Conservation (phyloP, 768 basidiomycete species). For the Agaricus subrufescens region DNA sequence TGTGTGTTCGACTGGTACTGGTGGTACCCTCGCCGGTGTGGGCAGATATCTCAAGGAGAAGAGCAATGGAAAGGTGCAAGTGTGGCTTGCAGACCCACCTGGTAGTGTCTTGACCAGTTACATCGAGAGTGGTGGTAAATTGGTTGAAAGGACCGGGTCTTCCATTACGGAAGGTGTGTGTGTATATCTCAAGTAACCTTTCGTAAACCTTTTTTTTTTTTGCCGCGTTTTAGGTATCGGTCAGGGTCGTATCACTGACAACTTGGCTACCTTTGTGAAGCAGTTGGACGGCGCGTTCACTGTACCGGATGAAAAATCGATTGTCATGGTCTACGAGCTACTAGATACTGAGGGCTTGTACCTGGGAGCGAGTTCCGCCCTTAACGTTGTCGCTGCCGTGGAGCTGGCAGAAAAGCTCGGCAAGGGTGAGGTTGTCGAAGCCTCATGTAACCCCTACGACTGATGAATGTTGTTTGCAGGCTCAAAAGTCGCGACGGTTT, state of each 20-base stretch:
- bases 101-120: slow-evolving; percentile 89
- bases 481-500: slow-evolving; percentile 79
- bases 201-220: not conserved
- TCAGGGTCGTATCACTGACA: slow-evolving; percentile 92
- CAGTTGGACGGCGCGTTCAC: slow-evolving; percentile 79
- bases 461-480: slow-evolving; percentile 35
- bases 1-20: slow-evolving; percentile 92
- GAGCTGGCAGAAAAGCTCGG: slow-evolving; percentile 85
- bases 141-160: slow-evolving; percentile 74
- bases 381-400: slow-evolving; percentile 92
- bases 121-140: slow-evolving; percentile 71
- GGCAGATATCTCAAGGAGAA: slow-evolving; percentile 83
- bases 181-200: slow-evolving; percentile 3
- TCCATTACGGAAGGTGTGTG: slow-evolving; percentile 84
- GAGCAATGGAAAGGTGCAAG: slow-evolving; percentile 71
- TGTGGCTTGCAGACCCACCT: slow-evolving; percentile 96
- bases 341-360: slow-evolving; percentile 92
- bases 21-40: slow-evolving; percentile 90
- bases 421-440: slow-evolving; percentile 49
- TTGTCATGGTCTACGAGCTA: slow-evolving; percentile 90
- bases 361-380: slow-evolving; percentile 87
- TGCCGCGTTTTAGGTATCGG: slow-evolving; percentile 68
- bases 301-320: slow-evolving; percentile 84
- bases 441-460: not conserved
- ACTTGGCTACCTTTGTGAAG: slow-evolving; percentile 77